Base-by-base conservation (phyloP, 257 asterid species). In the Penstemon newberryi region DNA sequence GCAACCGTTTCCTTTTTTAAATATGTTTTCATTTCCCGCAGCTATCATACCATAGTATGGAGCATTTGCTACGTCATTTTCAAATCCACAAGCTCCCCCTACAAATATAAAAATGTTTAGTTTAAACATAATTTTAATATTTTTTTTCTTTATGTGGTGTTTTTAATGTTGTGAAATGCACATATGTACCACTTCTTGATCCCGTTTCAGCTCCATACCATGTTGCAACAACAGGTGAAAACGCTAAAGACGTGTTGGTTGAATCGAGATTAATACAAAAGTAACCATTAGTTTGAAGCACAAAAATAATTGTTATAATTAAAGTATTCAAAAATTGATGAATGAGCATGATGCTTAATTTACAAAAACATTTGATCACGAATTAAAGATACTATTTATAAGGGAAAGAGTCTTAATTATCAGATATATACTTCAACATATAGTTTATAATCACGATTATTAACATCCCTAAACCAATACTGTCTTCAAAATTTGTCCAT, bases 121-220 rank as follows among this genome's bases (percentile, higher is more conserved):
- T 25, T 25, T 25, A 25, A 25, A 1, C 25, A 19, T 19, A 19
- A 19, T 25, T 25, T 25, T 25, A 1, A 25, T 25, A 1, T 25
- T 25, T 25, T 25, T 25, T 25, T 25, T 25, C 33, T 25, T 2
- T 25, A 25, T 25, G 33, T 1, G 33, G 33, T 25, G 33, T 25
- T 25, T 25, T 25, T 25, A 25, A 25, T 25, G 33, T 0, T 25
- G 33, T 25, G 1, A 25, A 25, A 25, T 25, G 33, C 33, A 25
- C 33, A 2, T 25, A 25, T 25, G 2, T 68, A 63, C 70, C 76
- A 49, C 77, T 72, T 66, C 77, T 77, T 0, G 74, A 3, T 40
- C 74, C 78, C 8, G 39, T 44, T 3, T 73, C 73, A 10, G 3
- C 3, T 0, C 80, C 80, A 15, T 76, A 76, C 77, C 77, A 76